phyloP scores from a whole-genome alignment of 768 basidiomycete species.

The Agrocybe chaxingu region DNA sequence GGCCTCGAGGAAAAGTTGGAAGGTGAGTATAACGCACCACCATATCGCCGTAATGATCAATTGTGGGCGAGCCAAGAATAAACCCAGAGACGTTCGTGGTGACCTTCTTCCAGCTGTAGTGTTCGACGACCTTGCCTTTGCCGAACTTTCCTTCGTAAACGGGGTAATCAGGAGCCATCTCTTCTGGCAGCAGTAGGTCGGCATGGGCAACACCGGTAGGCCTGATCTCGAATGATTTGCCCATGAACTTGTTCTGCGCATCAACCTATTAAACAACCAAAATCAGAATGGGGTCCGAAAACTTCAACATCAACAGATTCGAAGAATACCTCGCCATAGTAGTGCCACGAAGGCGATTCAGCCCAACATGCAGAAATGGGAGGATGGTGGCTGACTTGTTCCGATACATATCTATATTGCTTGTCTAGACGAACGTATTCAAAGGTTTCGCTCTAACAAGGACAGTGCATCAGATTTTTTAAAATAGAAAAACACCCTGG shows the following conservation, averaged over 20 bases:
- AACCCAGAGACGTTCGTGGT: slow-evolving; percentile 91
- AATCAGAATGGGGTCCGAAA: neutral
- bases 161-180: slow-evolving; percentile 62
- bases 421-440: slow-evolving; percentile 88
- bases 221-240: slow-evolving; percentile 93
- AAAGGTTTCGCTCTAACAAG: slow-evolving; percentile 78
- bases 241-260: slow-evolving; percentile 95
- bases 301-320: neutral
- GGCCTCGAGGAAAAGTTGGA: neutral
- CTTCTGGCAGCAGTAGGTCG: slow-evolving; percentile 72
- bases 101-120: slow-evolving; percentile 96
- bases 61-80: slow-evolving; percentile 83
- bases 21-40: slow-evolving; percentile 50
- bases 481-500: neutral
- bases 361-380: slow-evolving; percentile 96
- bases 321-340: slow-evolving; percentile 72
- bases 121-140: slow-evolving; percentile 69
- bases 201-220: slow-evolving; percentile 94
- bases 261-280: slow-evolving; percentile 59
- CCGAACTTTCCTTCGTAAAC: slow-evolving; percentile 40
- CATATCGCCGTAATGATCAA: slow-evolving; percentile 96
- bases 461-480: neutral
- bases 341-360: slow-evolving; percentile 86
- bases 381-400: slow-evolving; percentile 97
- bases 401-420: slow-evolving; percentile 89